Percentiles rank a stretch among this genome's conserved stretches.
Conservation (phyloP, 768 basidiomycete genomes). For the Boletus vinaceobasis region DNA sequence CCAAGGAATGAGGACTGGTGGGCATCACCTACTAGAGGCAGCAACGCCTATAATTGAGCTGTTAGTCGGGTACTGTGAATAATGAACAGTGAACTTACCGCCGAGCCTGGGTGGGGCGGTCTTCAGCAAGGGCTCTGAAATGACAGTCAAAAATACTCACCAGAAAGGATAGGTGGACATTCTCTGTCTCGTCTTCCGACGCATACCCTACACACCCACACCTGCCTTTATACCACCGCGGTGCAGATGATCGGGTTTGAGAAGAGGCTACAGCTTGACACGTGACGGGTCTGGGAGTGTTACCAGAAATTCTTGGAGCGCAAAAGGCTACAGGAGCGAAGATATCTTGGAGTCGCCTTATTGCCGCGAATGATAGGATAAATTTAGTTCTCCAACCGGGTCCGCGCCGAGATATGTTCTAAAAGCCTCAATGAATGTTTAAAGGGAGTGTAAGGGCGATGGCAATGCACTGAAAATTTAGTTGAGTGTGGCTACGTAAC, state of each 20-base stretch:
- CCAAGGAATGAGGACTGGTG: not conserved
- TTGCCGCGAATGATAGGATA: slow-evolving; percentile 2
- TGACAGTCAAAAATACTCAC: slow-evolving; percentile 16
- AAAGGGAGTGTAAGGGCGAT: not conserved
- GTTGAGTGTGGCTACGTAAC: slow-evolving; percentile 11
- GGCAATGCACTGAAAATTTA: not conserved
- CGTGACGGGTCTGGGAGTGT: not conserved
- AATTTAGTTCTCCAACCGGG: not conserved
- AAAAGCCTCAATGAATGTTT: slow-evolving; percentile 4
- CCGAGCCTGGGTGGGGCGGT: slow-evolving; percentile 48
- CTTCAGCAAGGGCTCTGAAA: not conserved
- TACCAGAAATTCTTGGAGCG: slow-evolving; percentile 1
- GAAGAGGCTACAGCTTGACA: slow-evolving; percentile 9
- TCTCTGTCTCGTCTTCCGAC: slow-evolving; percentile 9
- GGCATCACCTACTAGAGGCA: slow-evolving; percentile 52
- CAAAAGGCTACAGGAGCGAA: slow-evolving; percentile 20
- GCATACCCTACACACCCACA: not conserved
- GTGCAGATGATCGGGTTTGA: not conserved
- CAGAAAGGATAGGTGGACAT: slow-evolving; percentile 34
- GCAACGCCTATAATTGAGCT: slow-evolving; percentile 46
- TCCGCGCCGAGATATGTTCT: not conserved
- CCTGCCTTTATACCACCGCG: slow-evolving; percentile 18
- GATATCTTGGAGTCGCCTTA: not conserved
- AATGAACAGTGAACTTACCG: slow-evolving; percentile 37
- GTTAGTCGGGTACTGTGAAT: not conserved